Percentiles rank a stretch among this genome's conserved stretches.
Evolutionary conservation across 2,329 filamentous ascomycete genomes (phyloP).

Genomic region (Diaporthe humulicola): DNA sequence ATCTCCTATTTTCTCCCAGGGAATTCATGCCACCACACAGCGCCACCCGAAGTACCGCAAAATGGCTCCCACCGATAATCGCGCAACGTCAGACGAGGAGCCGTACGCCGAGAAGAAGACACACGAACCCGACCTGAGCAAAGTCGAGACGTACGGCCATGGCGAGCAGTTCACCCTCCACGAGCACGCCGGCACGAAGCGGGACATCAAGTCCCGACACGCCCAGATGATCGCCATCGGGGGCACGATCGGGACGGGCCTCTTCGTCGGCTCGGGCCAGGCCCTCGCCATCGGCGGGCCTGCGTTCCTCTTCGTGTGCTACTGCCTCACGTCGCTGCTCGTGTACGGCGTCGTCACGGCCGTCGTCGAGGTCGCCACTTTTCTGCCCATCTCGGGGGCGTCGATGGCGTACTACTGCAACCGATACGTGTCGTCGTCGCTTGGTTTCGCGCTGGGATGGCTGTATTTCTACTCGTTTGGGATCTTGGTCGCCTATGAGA

Average conservation of each 20-base stretch:
- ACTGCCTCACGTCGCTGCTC: constrained; percentile 59
- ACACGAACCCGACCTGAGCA: not conserved
- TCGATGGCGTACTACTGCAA: constrained; percentile 64
- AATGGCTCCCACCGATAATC: not conserved
- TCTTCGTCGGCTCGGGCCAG: constrained; percentile 61
- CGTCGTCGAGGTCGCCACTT: constrained; percentile 63
- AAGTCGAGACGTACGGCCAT: not conserved
- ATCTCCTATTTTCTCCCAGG: not conserved
- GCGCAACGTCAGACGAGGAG: not conserved
- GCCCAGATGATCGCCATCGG: constrained; percentile 62
- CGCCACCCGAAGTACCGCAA: not conserved
- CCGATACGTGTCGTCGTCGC: constrained; percentile 57
- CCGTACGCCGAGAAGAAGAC: not conserved
- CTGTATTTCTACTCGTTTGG: constrained; percentile 54
- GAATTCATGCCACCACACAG: not conserved
- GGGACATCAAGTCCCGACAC: constrained; percentile 56
- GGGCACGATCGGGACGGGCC: constrained; percentile 58
- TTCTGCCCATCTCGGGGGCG: constrained; percentile 62
- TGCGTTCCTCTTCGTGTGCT: constrained; percentile 56
- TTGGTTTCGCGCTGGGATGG: constrained; percentile 61
- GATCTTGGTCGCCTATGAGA: constrained; percentile 51
- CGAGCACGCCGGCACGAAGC: constrained; percentile 9
- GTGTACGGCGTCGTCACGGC: constrained; percentile 61
- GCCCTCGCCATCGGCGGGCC: constrained; percentile 59
- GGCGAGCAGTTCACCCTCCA: not conserved